Evolutionary conservation across 176 grass and related monocot species (phyloP).

Genomic region (Triticum turgidum): DNA sequence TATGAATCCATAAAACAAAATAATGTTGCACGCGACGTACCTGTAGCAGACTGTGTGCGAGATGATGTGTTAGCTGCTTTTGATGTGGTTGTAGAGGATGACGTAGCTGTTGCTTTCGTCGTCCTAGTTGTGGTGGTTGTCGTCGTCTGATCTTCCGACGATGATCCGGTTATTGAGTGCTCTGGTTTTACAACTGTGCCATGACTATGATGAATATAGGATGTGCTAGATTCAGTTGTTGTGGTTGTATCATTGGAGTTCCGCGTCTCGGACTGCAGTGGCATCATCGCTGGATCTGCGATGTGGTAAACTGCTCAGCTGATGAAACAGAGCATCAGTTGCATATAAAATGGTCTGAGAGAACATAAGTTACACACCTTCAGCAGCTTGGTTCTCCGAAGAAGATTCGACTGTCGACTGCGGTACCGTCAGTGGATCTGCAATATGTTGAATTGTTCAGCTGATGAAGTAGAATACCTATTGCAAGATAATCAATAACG

Average conservation of each 20-base stretch:
- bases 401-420: not conserved
- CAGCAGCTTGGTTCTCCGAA: not conserved
- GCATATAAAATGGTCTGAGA: no score
- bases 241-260: not conserved
- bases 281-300: slow-evolving; percentile 15
- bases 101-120: not conserved
- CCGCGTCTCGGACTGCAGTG: not conserved
- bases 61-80: not conserved
- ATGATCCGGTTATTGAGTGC: not conserved
- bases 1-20: not conserved
- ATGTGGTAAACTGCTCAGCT: not conserved
- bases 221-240: not conserved
- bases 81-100: not conserved
- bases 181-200: slow-evolving; percentile 7
- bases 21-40: not conserved
- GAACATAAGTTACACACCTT: no score
- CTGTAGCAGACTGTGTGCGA: not conserved
- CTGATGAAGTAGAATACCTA: no score
- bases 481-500: not conserved
- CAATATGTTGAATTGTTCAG: slow-evolving; percentile 16
- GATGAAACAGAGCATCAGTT: not conserved
- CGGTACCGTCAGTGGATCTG: slow-evolving; percentile 29
- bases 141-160: not conserved
- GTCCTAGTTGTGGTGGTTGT: not conserved
- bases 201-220: not conserved